These are phyloP conservation scores for Trichoderma brevicompactum DNA, from an alignment of 2,329 filamentous ascomycete species.

Conservation along the genomic window DNA sequence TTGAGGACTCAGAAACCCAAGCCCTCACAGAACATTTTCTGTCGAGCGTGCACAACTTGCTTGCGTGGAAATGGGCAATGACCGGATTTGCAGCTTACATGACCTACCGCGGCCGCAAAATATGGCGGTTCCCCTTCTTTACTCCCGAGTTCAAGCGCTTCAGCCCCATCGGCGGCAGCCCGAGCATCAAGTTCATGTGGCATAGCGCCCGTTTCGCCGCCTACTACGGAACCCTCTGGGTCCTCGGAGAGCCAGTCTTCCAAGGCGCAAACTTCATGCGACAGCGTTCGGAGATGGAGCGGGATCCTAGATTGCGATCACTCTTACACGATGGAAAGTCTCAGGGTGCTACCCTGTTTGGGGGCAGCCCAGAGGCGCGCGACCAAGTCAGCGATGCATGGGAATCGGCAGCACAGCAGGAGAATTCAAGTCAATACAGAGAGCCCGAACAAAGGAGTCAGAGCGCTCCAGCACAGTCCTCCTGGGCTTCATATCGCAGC, in stretches of 20 bases:
- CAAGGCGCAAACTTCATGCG: slow-evolving; percentile 38
- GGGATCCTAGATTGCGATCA: slow-evolving; percentile 40
- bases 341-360: slow-evolving; percentile 29
- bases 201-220: slow-evolving; percentile 43
- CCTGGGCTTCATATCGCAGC: slow-evolving; percentile 30
- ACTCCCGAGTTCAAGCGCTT: slow-evolving; percentile 41
- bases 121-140: slow-evolving; percentile 49
- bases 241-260: slow-evolving; percentile 39
- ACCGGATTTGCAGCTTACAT: slow-evolving; percentile 35
- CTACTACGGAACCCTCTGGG: slow-evolving; percentile 39
- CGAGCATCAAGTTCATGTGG: slow-evolving; percentile 41
- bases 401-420: slow-evolving; percentile 30
- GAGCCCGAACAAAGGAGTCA: slow-evolving; percentile 18
- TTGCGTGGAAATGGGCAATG: slow-evolving; percentile 39
- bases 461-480: slow-evolving; percentile 24
- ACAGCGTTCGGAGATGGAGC: slow-evolving; percentile 33
- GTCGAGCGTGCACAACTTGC: slow-evolving; percentile 40
- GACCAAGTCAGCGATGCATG: slow-evolving; percentile 31
- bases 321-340: slow-evolving; percentile 33
- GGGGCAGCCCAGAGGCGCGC: slow-evolving; percentile 29
- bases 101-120: slow-evolving; percentile 39
- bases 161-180: slow-evolving; percentile 40
- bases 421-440: slow-evolving; percentile 21
- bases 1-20: slow-evolving; percentile 45
- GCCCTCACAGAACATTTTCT: slow-evolving; percentile 43